Conservation (phyloP, 106 monocot species). For the Ottelia alismoides region DNA sequence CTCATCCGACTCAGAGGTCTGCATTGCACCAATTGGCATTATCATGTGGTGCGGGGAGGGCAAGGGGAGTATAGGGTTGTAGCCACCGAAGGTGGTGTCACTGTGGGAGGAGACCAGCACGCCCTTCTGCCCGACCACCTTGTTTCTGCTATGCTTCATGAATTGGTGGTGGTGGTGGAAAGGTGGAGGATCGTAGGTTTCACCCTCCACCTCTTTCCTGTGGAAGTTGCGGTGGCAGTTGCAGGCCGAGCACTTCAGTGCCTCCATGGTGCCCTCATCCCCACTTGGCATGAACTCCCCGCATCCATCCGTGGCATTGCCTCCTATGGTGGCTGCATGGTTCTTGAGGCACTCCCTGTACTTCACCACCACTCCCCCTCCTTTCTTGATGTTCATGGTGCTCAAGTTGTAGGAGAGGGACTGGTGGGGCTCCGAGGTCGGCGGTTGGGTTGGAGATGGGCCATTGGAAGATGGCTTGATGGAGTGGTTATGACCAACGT, state of each 20-base stretch:
- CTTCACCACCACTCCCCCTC: slow-evolving; percentile 1
- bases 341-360: slow-evolving; percentile 16
- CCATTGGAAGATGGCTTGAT: too few relatives aligned
- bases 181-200: too few relatives aligned
- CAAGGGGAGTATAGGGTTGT: too few relatives aligned
- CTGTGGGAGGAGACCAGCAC: too few relatives aligned
- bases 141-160: slow-evolving; percentile 7
- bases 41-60: too few relatives aligned
- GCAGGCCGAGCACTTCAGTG: slow-evolving; percentile 12
- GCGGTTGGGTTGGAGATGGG: too few relatives aligned
- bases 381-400: too few relatives aligned
- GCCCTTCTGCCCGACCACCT: slow-evolving; percentile 5
- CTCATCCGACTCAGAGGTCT: slow-evolving; percentile 27
- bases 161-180: not conserved
- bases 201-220: slow-evolving; percentile 3
- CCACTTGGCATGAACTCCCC: slow-evolving; percentile 17
- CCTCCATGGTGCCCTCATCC: slow-evolving; percentile 3
- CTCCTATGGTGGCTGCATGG: slow-evolving; percentile 11
- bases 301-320: slow-evolving; percentile 7
- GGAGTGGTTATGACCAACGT: too few relatives aligned
- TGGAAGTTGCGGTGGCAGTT: slow-evolving; percentile 16
- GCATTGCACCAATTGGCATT: slow-evolving; percentile 45
- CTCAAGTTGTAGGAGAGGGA: too few relatives aligned
- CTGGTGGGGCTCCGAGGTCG: too few relatives aligned
- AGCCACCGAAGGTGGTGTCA: too few relatives aligned